These are phyloP conservation scores for Boletus reticulatus DNA, from an alignment of 768 basidiomycete species.

Conservation along the genomic window DNA sequence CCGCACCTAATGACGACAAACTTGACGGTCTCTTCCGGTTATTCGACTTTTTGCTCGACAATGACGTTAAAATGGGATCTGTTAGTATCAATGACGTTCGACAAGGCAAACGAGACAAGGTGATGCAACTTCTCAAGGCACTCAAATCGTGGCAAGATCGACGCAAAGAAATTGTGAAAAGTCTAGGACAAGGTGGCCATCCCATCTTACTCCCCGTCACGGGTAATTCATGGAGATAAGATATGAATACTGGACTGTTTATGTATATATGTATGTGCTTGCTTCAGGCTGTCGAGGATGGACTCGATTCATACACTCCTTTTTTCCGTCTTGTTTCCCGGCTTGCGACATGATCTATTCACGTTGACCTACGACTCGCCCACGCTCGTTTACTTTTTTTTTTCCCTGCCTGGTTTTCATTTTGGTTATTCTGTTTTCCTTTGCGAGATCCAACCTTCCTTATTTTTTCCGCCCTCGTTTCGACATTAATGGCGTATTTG, in stretches of 20 bases:
- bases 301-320: conserved; percentile 21
- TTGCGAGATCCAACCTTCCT: conserved; percentile 10
- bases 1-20: conserved; percentile 67
- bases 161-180: conserved; percentile 51
- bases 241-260: neutral
- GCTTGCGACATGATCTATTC: conserved; percentile 8
- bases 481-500: neutral
- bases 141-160: conserved; percentile 82
- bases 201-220: conserved; percentile 7
- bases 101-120: conserved; percentile 77
- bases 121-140: conserved; percentile 74
- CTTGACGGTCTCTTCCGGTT: conserved; percentile 84
- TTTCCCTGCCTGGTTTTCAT: neutral
- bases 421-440: neutral
- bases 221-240: neutral
- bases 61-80: conserved; percentile 87
- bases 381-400: neutral
- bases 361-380: neutral
- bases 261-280: neutral
- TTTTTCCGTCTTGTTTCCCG: conserved; percentile 10
- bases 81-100: conserved; percentile 94
- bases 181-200: conserved; percentile 41
- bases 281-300: conserved; percentile 6
- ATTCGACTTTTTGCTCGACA: conserved; percentile 91
- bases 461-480: neutral